Conservation (phyloP, 208 protist genomes). For the Novymonas esmeraldas region DNA sequence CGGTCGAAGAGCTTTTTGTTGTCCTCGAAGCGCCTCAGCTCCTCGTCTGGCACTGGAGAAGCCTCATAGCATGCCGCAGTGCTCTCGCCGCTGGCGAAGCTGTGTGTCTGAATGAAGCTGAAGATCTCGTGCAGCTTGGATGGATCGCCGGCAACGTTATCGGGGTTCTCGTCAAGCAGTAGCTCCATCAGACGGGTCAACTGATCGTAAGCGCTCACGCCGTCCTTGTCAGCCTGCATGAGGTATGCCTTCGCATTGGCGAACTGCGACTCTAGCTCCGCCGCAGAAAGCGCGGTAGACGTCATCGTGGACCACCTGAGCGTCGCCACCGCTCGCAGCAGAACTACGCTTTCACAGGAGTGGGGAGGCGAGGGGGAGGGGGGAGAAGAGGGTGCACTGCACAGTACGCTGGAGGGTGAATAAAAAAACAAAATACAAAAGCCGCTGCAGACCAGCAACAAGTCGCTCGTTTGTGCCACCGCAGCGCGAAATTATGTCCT, state of each 20-base stretch:
- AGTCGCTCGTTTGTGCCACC: no score
- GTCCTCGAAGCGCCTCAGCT: constrained; percentile 67
- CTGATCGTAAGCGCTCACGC: constrained; percentile 92
- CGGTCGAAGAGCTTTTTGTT: constrained; percentile 82
- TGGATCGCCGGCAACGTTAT: constrained; percentile 73
- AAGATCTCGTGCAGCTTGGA: constrained; percentile 78
- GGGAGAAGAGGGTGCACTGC: neutral
- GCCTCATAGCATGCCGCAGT: constrained; percentile 72
- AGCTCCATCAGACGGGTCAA: constrained; percentile 85
- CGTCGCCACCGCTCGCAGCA: no score
- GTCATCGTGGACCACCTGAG: no score
- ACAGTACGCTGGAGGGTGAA: no score
- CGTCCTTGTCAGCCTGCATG: constrained; percentile 86
- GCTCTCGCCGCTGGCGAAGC: constrained; percentile 80
- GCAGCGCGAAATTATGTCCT: no score
- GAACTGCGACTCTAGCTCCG: constrained; percentile 69
- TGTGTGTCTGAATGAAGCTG: constrained; percentile 78
- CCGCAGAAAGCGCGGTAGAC: constrained; percentile 21
- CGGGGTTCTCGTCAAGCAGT: constrained; percentile 77
- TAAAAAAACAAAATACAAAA: no score
- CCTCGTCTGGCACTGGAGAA: constrained; percentile 55
- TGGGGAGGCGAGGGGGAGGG: neutral
- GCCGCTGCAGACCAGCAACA: no score
- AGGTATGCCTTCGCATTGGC: constrained; percentile 88
- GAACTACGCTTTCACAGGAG: neutral